Conservation (phyloP, 2,329 filamentous ascomycete species). For the Xylariaceae sp. region DNA sequence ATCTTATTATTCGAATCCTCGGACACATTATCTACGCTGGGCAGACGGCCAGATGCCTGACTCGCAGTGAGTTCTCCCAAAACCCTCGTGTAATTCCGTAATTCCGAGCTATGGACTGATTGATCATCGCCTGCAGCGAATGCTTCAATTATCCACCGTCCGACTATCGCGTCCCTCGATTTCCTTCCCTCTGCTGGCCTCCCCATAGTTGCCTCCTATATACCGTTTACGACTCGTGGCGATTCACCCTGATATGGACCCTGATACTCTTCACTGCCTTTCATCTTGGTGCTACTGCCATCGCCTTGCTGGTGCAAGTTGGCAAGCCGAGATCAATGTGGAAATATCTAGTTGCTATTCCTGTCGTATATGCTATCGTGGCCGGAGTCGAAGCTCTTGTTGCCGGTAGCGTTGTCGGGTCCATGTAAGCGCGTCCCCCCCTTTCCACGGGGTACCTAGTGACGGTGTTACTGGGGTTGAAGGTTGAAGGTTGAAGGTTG, state of each 20-base stretch:
- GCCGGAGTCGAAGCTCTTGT: constrained; percentile 73
- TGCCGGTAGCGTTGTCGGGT: constrained; percentile 74
- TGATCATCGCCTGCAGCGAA: constrained; percentile 16
- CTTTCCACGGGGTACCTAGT: neutral
- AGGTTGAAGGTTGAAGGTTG: too few species aligned
- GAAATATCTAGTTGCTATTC: constrained; percentile 67
- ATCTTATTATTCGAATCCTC: neutral
- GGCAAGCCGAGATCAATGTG: constrained; percentile 50
- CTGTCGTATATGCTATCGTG: constrained; percentile 64
- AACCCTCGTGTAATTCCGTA: neutral
- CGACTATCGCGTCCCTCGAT: constrained; percentile 65
- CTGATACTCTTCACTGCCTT: constrained; percentile 72
- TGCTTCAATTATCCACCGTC: constrained; percentile 38
- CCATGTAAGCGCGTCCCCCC: constrained; percentile 57
- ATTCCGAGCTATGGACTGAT: neutral
- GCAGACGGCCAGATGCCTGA: constrained; percentile 24
- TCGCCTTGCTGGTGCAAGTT: constrained; percentile 69
- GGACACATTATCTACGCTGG: constrained; percentile 6
- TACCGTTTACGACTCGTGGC: constrained; percentile 73
- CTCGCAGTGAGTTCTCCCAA: constrained; percentile 18
- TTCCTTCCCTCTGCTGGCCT: constrained; percentile 80
- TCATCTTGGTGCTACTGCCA: constrained; percentile 66
- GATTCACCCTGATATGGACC: constrained; percentile 84
- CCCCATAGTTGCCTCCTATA: constrained; percentile 62
- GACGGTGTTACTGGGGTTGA: neutral